phyloP scores from a whole-genome alignment of 495 filamentous ascomycete species.

The Hyphodiscus hymeniophilus region DNA sequence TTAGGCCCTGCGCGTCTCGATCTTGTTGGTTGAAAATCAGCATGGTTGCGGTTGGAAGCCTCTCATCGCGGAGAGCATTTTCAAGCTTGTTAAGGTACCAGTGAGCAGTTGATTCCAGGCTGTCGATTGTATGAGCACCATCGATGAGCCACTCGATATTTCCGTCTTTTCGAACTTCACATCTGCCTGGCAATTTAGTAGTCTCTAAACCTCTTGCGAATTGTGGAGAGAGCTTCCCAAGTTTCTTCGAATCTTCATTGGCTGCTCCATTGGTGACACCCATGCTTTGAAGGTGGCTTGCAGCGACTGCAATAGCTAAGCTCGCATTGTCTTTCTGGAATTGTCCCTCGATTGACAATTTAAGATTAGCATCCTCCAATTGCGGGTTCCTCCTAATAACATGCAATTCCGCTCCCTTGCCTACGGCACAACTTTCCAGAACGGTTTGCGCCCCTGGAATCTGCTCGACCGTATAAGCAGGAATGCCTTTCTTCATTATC shows the following conservation, averaged over 20 bases:
- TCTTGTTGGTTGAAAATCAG: conserved; percentile 95
- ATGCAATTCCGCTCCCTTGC: conserved; percentile 41
- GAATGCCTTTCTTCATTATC: conserved; percentile 69
- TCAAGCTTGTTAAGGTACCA: conserved; percentile 62
- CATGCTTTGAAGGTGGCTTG: conserved; percentile 49
- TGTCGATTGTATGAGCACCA: conserved; percentile 85
- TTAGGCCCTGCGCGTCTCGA: conserved; percentile 56
- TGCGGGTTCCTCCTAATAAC: conserved; percentile 2
- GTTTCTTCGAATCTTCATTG: conserved; percentile 1
- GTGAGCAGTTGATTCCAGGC: conserved; percentile 63
- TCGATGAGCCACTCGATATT: conserved; percentile 69
- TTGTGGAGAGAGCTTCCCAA: conserved; percentile 18
- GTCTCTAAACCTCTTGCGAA: conserved; percentile 29
- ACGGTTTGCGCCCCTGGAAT: conserved; percentile 55
- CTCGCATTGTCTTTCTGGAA: conserved; percentile 88
- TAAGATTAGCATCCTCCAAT: conserved; percentile 28
- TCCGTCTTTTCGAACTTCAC: conserved; percentile 41
- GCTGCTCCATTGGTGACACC: conserved; percentile 55
- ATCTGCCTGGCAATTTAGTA: conserved; percentile 37
- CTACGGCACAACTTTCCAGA: conserved; percentile 57
- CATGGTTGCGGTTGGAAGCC: conserved; percentile 29
- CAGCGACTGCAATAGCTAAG: conserved; percentile 67
- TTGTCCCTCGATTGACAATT: conserved; percentile 59
- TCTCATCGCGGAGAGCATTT: conserved; percentile 66
- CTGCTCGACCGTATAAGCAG: conserved; percentile 74